Conservation (phyloP, 2,329 filamentous ascomycete species). For the Colletotrichum limetticola region DNA sequence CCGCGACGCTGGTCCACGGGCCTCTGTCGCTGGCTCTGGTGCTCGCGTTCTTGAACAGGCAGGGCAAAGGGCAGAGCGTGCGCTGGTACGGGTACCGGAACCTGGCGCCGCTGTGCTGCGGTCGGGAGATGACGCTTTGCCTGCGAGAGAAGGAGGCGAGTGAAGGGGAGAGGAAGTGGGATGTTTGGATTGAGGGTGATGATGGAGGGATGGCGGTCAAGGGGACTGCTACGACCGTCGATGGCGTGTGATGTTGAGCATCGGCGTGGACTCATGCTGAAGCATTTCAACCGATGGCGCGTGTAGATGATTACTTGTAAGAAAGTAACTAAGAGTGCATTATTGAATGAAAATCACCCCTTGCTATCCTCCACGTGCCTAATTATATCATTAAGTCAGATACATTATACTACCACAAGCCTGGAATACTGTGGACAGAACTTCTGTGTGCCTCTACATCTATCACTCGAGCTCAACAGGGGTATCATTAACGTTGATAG, state of each 20-base stretch:
- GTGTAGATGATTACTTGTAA: too few relatives aligned
- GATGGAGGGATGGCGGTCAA: slow-evolving; percentile 73
- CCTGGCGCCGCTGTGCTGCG: slow-evolving; percentile 81
- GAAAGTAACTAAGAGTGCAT: too few relatives aligned
- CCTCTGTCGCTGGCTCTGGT: slow-evolving; percentile 84
- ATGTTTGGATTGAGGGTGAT: slow-evolving; percentile 73
- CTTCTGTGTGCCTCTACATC: too few relatives aligned
- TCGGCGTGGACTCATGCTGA: background rate
- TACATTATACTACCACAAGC: background rate
- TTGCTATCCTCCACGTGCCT: too few relatives aligned
- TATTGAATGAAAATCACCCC: too few relatives aligned
- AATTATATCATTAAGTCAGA: background rate
- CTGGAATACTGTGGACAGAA: too few relatives aligned
- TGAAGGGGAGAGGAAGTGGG: slow-evolving; percentile 56
- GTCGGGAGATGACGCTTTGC: slow-evolving; percentile 77
- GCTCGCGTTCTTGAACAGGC: slow-evolving; percentile 67
- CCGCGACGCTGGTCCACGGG: slow-evolving; percentile 84
- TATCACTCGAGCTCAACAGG: background rate
- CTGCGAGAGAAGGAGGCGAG: slow-evolving; percentile 58
- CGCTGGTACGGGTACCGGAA: slow-evolving; percentile 80
- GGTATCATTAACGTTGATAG: background rate
- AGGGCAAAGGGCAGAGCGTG: slow-evolving; percentile 49
- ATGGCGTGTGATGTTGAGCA: background rate
- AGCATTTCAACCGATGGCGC: background rate
- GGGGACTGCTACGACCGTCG: slow-evolving; percentile 52